Conservation (phyloP, 176 grass and related monocot species). For the Avena insularis region DNA sequence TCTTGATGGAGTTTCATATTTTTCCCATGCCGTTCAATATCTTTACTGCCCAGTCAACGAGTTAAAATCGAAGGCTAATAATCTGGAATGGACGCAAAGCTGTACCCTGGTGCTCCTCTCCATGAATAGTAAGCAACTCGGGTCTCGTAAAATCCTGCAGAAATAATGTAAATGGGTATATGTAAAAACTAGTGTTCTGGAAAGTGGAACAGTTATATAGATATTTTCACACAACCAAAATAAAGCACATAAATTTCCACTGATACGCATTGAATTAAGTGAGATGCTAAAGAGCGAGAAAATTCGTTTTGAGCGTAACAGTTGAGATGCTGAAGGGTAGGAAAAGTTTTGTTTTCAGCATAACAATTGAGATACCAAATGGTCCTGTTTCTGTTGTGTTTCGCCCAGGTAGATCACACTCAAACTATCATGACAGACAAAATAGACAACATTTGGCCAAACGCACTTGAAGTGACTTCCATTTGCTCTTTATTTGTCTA, state of each 20-base stretch:
- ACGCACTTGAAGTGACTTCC: no score
- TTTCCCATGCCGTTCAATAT: slow-evolving; percentile 12
- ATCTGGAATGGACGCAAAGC: slow-evolving; percentile 83
- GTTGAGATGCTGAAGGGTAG: neutral
- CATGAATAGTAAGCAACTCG: slow-evolving; percentile 96
- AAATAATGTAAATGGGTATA: neutral
- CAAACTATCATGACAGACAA: no score
- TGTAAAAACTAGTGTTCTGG: neutral
- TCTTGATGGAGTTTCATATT: neutral
- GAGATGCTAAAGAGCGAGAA: neutral
- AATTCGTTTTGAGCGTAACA: neutral
- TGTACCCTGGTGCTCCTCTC: slow-evolving; percentile 92
- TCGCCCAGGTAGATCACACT: no score
- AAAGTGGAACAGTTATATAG: neutral
- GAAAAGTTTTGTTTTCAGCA: neutral
- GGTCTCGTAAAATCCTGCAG: slow-evolving; percentile 92
- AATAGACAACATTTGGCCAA: no score
- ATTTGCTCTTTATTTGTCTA: no score
- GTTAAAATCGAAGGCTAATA: slow-evolving; percentile 50
- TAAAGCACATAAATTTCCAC: neutral
- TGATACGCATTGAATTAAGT: neutral
- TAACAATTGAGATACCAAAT: neutral
- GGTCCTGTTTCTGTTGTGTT: no score
- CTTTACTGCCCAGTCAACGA: neutral
- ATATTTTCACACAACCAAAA: neutral